Percentiles rank a stretch among this genome's conserved stretches.
phyloP scores from a whole-genome alignment of 2,329 filamentous ascomycete species.

The Penicillium occitanis region DNA sequence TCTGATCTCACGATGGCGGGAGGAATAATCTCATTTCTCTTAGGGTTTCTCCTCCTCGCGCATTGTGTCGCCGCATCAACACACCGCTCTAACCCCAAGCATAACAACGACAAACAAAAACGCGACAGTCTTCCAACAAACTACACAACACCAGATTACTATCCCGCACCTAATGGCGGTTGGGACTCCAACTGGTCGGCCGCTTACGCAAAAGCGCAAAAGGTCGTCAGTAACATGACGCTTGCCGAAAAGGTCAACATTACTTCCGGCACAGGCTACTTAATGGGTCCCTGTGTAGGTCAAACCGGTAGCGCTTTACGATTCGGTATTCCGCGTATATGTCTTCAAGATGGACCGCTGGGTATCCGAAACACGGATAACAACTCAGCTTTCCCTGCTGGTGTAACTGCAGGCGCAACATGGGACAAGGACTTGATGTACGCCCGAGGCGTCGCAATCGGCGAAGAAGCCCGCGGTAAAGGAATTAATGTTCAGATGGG shows the following conservation, averaged over 20 bases:
- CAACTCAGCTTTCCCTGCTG: slow-evolving; percentile 73
- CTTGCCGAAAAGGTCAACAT: slow-evolving; percentile 78
- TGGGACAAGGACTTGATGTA: slow-evolving; percentile 73
- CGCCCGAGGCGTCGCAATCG: slow-evolving; percentile 65
- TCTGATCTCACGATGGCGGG: neutral
- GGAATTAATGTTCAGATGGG: slow-evolving; percentile 71
- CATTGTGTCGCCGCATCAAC: neutral
- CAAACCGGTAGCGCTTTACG: slow-evolving; percentile 71
- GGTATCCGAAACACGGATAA: slow-evolving; percentile 73
- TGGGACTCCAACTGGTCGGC: slow-evolving; percentile 68
- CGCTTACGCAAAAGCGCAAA: slow-evolving; percentile 68
- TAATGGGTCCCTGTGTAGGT: slow-evolving; percentile 67
- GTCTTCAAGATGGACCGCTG: slow-evolving; percentile 68
- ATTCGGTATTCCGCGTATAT: slow-evolving; percentile 70
- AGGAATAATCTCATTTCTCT: neutral
- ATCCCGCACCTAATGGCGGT: slow-evolving; percentile 70
- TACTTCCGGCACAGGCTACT: slow-evolving; percentile 68
- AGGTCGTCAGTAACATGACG: slow-evolving; percentile 71
- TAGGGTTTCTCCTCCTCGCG: neutral
- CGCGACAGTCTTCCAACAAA: slow-evolving; percentile 13
- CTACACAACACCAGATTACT: slow-evolving; percentile 58
- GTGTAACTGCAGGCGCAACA: slow-evolving; percentile 74
- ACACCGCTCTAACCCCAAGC: neutral
- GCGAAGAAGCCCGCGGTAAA: slow-evolving; percentile 70
- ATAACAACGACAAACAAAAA: neutral